Percentiles rank a stretch among this genome's conserved stretches.
Conservation (phyloP, 2,329 filamentous ascomycete species). For the Cercospora berteroae region DNA sequence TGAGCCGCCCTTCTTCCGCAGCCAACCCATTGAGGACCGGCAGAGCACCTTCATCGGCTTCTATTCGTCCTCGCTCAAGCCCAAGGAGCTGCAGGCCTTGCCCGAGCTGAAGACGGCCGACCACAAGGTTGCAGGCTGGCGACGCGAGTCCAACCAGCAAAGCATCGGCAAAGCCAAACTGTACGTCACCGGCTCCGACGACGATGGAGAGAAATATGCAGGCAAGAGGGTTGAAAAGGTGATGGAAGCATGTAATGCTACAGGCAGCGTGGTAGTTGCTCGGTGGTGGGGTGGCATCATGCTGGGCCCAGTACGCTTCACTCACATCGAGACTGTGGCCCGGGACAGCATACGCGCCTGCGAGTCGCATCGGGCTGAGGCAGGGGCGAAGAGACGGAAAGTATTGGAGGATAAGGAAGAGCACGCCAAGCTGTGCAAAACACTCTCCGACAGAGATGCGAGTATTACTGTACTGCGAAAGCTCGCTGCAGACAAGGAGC, state of each 20-base stretch:
- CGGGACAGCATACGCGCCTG: constrained; percentile 49
- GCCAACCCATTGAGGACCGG: constrained; percentile 49
- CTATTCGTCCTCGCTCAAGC: constrained; percentile 48
- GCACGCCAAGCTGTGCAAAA: constrained; percentile 41
- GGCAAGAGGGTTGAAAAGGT: constrained; percentile 50
- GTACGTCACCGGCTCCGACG: constrained; percentile 49
- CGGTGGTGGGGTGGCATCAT: constrained; percentile 56
- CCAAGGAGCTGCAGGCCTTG: constrained; percentile 45
- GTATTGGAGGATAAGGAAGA: constrained; percentile 36
- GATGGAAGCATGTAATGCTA: constrained; percentile 45
- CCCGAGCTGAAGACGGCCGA: constrained; percentile 47
- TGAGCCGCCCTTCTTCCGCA: constrained; percentile 43
- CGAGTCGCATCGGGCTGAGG: constrained; percentile 35
- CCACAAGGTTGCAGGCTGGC: constrained; percentile 54
- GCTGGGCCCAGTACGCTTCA: constrained; percentile 54
- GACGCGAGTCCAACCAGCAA: constrained; percentile 48
- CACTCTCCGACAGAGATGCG: constrained; percentile 48
- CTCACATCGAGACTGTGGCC: constrained; percentile 52
- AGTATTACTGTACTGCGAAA: constrained; percentile 50
- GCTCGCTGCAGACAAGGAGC: constrained; percentile 48
- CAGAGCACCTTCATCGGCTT: constrained; percentile 52
- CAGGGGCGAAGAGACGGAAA: constrained; percentile 35
- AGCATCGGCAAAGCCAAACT: constrained; percentile 42
- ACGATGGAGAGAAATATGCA: constrained; percentile 55
- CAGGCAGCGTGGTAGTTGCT: constrained; percentile 52